phyloP scores from a whole-genome alignment of 331 rosid species.

The Malus hybrid region DNA sequence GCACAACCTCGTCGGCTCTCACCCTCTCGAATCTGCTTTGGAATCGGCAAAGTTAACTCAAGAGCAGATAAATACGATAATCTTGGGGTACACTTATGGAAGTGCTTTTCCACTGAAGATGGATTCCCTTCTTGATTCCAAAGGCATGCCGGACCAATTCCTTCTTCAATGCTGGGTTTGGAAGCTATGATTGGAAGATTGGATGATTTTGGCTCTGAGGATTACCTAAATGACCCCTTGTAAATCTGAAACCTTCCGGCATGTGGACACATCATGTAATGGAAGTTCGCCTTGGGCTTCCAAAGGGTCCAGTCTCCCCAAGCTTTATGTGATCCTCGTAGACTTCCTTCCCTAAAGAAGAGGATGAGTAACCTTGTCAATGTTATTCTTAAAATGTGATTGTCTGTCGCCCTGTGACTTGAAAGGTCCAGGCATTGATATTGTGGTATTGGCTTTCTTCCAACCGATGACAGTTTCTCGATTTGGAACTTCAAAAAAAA shows the following conservation, averaged over 20 bases:
- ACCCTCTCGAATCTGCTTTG: constrained; percentile 55
- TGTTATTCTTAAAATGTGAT: no score
- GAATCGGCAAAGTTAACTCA: constrained; percentile 40
- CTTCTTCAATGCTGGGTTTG: constrained; percentile 88
- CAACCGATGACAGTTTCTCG: no score
- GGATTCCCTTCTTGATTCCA: constrained; percentile 78
- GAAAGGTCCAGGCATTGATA: no score
- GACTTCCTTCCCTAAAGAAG: no score
- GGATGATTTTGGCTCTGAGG: constrained; percentile 69
- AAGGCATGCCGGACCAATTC: constrained; percentile 68
- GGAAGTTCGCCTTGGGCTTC: constrained; percentile 71
- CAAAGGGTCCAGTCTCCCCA: no score
- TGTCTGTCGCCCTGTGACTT: no score
- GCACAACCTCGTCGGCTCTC: constrained; percentile 58
- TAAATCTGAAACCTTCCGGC: constrained; percentile 60
- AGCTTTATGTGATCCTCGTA: no score
- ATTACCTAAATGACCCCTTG: constrained; percentile 68
- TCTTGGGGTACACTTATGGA: constrained; percentile 56
- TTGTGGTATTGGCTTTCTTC: no score
- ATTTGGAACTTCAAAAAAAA: no score
- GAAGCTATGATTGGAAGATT: constrained; percentile 67
- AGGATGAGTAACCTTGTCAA: no score
- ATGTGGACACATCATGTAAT: constrained; percentile 74
- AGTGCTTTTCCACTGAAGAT: constrained; percentile 69
- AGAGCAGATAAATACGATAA: constrained; percentile 53